phyloP scores from a whole-genome alignment of 768 basidiomycete genomes.

The Podaxis carcinomalis region DNA sequence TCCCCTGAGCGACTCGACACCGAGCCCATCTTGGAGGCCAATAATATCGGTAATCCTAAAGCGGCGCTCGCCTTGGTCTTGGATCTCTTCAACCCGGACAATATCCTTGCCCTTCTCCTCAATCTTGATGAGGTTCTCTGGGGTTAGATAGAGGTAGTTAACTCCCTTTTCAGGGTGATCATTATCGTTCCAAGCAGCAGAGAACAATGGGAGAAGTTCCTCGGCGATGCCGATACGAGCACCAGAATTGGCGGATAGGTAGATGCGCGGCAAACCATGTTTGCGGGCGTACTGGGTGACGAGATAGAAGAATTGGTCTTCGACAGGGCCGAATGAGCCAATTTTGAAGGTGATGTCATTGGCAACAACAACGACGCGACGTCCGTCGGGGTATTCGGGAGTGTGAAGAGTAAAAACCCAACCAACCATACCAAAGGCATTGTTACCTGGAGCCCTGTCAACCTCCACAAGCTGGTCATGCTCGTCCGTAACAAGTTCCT shows the following conservation, averaged over 20 bases:
- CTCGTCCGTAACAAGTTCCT: constrained; percentile 93
- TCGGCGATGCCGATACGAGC: constrained; percentile 96
- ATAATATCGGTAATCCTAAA: constrained; percentile 97
- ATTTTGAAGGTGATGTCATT: constrained; percentile 99
- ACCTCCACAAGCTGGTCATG: constrained; percentile 88
- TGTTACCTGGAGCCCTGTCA: constrained; percentile 88
- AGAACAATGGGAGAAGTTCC: constrained; percentile 84
- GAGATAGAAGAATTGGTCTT: constrained; percentile 96
- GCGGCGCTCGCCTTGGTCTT: constrained; percentile 81
- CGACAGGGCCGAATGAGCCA: constrained; percentile 93
- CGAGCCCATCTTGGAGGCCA: constrained; percentile 94
- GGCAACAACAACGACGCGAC: constrained; percentile 84
- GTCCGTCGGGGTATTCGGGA: constrained; percentile 88
- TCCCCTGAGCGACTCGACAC: constrained; percentile 93
- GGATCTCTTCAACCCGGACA: constrained; percentile 79
- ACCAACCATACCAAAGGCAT: constrained; percentile 95
- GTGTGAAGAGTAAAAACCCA: constrained; percentile 94
- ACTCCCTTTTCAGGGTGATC: constrained; percentile 90
- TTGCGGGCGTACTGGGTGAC: constrained; percentile 91
- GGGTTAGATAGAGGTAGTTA: constrained; percentile 93
- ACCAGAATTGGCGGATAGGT: constrained; percentile 98
- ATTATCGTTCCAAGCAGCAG: constrained; percentile 85
- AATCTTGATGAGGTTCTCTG: constrained; percentile 84
- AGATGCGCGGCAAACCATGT: constrained; percentile 88
- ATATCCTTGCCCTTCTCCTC: constrained; percentile 79